A percentile compares a stretch with the other conserved stretches of the same genome.
phyloP scores from a whole-genome alignment of 306 rosid genomes.

The Begonia masoniana region DNA sequence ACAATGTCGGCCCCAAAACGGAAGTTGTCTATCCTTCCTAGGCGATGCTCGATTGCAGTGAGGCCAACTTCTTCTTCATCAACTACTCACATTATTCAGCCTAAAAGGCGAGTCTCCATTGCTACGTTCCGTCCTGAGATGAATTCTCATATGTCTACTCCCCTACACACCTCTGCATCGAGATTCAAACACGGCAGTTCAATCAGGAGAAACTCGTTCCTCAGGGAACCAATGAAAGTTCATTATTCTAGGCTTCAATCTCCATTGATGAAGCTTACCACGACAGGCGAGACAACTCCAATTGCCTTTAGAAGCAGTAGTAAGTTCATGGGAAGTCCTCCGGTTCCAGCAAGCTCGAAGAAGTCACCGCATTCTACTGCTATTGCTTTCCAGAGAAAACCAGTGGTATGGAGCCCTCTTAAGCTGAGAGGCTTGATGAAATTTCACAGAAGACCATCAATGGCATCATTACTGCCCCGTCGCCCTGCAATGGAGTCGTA shows the following conservation, averaged over 20 bases:
- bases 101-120: conserved; percentile 76
- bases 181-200: conserved; percentile 20
- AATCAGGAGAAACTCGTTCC: conserved; percentile 27
- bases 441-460: conserved; percentile 42
- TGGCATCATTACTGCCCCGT: conserved; percentile 50
- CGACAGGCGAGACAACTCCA: conserved; percentile 53
- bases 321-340: conserved; percentile 76
- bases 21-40: conserved; percentile 24
- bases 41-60: conserved; percentile 54
- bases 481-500: conserved; percentile 34
- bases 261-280: conserved; percentile 46
- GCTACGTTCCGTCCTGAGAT: conserved; percentile 56
- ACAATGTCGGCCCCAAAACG: conserved; percentile 17
- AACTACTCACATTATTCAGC: conserved; percentile 40
- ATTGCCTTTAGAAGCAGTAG: conserved; percentile 50
- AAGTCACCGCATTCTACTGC: conserved; percentile 28
- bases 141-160: conserved; percentile 45
- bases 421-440: conserved; percentile 38
- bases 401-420: conserved; percentile 83
- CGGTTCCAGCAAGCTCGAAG: conserved; percentile 22
- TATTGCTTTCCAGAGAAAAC: conserved; percentile 46
- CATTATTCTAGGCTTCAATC: conserved; percentile 64
- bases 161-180: conserved; percentile 49
- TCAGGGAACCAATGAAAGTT: conserved; percentile 40
- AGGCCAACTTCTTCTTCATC: conserved; percentile 34